Evolutionary conservation across 495 filamentous ascomycete genomes (phyloP).

Genomic region (Xylaria bambusicola): DNA sequence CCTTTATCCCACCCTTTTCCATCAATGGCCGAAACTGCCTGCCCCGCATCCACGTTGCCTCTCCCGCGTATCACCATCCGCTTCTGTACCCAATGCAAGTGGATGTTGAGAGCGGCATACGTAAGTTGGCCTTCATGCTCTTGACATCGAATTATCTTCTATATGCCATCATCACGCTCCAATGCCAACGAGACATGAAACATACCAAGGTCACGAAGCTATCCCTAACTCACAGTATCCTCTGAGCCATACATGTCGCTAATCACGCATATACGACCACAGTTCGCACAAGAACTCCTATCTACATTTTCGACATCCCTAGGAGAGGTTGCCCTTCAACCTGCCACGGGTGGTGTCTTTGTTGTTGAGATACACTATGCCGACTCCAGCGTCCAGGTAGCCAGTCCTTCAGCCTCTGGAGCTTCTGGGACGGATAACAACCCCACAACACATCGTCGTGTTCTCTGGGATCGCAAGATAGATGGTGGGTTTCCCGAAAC

Average conservation of each 20-base stretch:
- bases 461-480: conserved; percentile 86
- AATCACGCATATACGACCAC: neutral
- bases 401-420: too few species aligned
- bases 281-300: conserved; percentile 96
- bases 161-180: conserved; percentile 7
- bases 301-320: conserved; percentile 88
- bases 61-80: conserved; percentile 71
- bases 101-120: conserved; percentile 86
- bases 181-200: too few species aligned
- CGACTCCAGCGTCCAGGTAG: conserved; percentile 76
- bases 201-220: too few species aligned
- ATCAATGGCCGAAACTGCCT: too few species aligned
- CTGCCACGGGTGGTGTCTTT: conserved; percentile 83
- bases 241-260: neutral
- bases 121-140: conserved; percentile 50
- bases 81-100: conserved; percentile 86
- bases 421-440: neutral
- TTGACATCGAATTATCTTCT: neutral
- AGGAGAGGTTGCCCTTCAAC: conserved; percentile 89
- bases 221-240: neutral
- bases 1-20: too few species aligned
- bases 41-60: conserved; percentile 16
- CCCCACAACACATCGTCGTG: conserved; percentile 24
- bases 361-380: conserved; percentile 59
- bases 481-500: conserved; percentile 93